Conservation (phyloP, 768 basidiomycete genomes). For the Naganishia friedmannii region DNA sequence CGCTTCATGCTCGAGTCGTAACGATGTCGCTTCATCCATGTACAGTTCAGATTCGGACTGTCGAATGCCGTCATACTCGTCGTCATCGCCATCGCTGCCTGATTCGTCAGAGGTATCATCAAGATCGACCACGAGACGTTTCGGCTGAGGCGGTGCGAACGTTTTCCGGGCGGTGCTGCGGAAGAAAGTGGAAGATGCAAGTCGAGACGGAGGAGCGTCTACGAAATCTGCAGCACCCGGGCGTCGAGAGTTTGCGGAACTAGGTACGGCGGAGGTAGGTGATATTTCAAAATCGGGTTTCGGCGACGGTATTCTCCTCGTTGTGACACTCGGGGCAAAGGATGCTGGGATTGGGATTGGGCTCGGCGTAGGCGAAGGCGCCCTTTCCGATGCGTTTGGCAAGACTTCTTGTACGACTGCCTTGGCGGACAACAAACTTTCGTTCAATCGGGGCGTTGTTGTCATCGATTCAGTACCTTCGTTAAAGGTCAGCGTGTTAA, state of each 20-base stretch:
- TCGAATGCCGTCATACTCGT: neutral
- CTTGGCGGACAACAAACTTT: neutral
- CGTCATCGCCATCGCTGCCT: conserved; percentile 1
- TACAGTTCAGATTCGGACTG: neutral
- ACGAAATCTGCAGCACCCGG: conserved; percentile 20
- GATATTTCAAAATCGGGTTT: neutral
- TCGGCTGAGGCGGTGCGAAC: conserved; percentile 14
- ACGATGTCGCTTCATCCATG: neutral
- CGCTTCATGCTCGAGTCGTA: conserved; percentile 15
- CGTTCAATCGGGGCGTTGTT: neutral
- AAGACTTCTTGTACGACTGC: neutral
- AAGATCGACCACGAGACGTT: conserved; percentile 14
- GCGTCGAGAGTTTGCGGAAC: neutral
- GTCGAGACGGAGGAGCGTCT: conserved; percentile 3
- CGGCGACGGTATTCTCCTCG: conserved; percentile 2
- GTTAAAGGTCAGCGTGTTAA: neutral
- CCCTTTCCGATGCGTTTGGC: neutral
- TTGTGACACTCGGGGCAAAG: neutral
- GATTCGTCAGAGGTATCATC: conserved; percentile 19
- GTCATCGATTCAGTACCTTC: neutral
- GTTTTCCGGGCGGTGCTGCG: conserved; percentile 13
- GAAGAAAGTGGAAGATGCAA: conserved; percentile 19
- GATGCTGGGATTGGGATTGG: neutral
- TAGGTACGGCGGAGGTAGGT: neutral
- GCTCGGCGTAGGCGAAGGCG: neutral